Base-by-base conservation (phyloP, 495 filamentous ascomycete species). In the Lentithecium fluviatile region DNA sequence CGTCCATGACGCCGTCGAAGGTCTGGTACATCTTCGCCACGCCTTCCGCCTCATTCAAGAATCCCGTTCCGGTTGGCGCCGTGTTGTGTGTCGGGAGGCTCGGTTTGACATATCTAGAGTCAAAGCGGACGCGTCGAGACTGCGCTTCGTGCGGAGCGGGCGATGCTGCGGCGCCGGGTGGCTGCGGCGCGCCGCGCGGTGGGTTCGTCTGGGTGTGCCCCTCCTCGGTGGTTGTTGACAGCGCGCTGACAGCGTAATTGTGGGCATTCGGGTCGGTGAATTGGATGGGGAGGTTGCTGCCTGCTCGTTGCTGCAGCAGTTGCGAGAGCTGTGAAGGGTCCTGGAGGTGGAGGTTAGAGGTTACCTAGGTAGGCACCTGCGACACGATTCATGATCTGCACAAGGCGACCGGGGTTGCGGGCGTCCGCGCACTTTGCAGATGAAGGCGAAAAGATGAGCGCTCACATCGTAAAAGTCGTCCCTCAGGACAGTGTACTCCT, bases 271-370 rank as follows among this genome's bases (percentile, higher is more conserved):
- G 47, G 17, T n/a, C 42, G 42, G 61, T 64, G 61, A 64, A 64
- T 15, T 20, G 55, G 21, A 58, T 10, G 15, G 40, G 19, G 6
- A 11, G 20, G 1, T 52, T 40, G 55, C 40, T 49, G 47, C 54
- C 62, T 34, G 56, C 50, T 2, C 62, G 62, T 45, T 65, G 56
- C 56, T 47, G 45, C 24, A 65, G 62, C 50, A 65, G 25, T 34
- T 65, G 62, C 6, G 62, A 65, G 42, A 65, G 62, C 49, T 56
- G 56, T 21, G 50, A 56, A 19, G 62, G 62, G 56, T 65, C 62
- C 62, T 65, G 56, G 19, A 21, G 52, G 23, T 25, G 25, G 3
- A 51, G 46, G 48, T 23, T 52, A 17, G n/a, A n/a, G n/a, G n/a
- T n/a, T n/a, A n/a, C n/a, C n/a, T n/a, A n/a, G n/a, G n/a, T n/a